phyloP scores from a whole-genome alignment of 2,329 filamentous ascomycete species.

The Aspergillus novoparasiticus region DNA sequence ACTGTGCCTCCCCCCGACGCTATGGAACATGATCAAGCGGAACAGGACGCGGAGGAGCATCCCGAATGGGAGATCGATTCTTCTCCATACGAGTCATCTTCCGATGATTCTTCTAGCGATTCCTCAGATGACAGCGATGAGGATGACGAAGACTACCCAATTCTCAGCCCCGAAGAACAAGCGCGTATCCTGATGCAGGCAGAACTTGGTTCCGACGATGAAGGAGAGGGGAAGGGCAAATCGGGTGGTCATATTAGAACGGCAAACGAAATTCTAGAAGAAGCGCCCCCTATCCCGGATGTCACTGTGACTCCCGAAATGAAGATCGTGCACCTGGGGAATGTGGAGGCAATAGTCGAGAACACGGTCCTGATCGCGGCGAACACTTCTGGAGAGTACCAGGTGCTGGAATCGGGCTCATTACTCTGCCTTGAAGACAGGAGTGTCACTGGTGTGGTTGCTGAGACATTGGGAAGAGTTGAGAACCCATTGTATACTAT shows the following conservation, averaged over 20 bases:
- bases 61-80: slow-evolving; percentile 87
- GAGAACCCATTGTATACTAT: slow-evolving; percentile 85
- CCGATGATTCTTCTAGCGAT: slow-evolving; percentile 62
- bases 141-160: slow-evolving; percentile 65
- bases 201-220: slow-evolving; percentile 78
- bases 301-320: slow-evolving; percentile 76
- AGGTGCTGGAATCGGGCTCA: slow-evolving; percentile 81
- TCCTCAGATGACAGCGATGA: slow-evolving; percentile 59
- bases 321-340: slow-evolving; percentile 74
- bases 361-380: slow-evolving; percentile 78
- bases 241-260: slow-evolving; percentile 64
- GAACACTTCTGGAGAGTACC: slow-evolving; percentile 75
- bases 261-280: slow-evolving; percentile 74
- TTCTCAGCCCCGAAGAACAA: slow-evolving; percentile 79
- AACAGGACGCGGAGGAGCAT: slow-evolving; percentile 48
- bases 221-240: slow-evolving; percentile 59
- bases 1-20: slow-evolving; percentile 11
- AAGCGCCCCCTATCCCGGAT: slow-evolving; percentile 71
- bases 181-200: slow-evolving; percentile 83
- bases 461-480: slow-evolving; percentile 83
- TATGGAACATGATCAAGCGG: slow-evolving; percentile 12
- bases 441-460: slow-evolving; percentile 76
- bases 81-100: slow-evolving; percentile 71
- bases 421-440: slow-evolving; percentile 78
- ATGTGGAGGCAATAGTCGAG: slow-evolving; percentile 75